These are phyloP conservation scores for Avena sativa DNA, from an alignment of 176 grass and related monocot genomes.

Conservation along the genomic window DNA sequence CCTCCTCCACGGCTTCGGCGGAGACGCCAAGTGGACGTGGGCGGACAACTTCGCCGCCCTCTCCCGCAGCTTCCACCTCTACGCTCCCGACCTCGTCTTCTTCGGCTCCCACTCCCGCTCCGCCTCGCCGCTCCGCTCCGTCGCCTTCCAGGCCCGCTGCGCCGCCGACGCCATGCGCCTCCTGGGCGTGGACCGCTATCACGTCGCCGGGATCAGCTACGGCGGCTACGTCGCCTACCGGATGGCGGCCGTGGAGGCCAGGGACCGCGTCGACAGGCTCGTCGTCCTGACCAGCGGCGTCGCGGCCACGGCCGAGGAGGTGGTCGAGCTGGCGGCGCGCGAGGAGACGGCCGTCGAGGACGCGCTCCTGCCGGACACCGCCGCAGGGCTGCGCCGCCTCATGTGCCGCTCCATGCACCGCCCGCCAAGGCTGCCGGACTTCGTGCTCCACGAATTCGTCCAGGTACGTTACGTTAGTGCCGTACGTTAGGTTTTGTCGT, in stretches of 20 bases:
- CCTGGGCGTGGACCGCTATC: conserved; percentile 66
- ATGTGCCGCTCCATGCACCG: conserved; percentile 81
- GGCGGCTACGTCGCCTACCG: conserved; percentile 84
- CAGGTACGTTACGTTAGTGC: conserved; percentile 26
- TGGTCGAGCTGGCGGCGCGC: conserved; percentile 45
- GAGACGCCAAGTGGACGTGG: conserved; percentile 74
- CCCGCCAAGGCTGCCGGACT: conserved; percentile 78
- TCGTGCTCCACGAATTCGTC: conserved; percentile 85
- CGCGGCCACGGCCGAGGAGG: conserved; percentile 46
- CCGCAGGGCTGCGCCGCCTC: conserved; percentile 69
- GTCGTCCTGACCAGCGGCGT: conserved; percentile 76
- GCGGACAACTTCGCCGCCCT: conserved; percentile 47
- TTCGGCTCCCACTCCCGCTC: conserved; percentile 70
- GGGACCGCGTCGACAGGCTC: conserved; percentile 46
- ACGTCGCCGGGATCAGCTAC: conserved; percentile 90
- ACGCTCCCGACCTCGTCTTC: conserved; percentile 88
- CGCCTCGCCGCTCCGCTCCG: conserved; percentile 55
- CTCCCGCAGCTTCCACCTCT: conserved; percentile 67
- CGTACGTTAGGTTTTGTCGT: too few species aligned
- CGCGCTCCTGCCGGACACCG: conserved; percentile 61
- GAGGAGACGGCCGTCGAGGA: conserved; percentile 72
- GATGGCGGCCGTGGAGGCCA: conserved; percentile 66
- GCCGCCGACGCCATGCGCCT: conserved; percentile 71
- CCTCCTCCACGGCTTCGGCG: conserved; percentile 84
- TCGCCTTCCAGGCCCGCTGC: conserved; percentile 79